Evolutionary conservation across 1,139 yeast species (phyloP).

Genomic region (Suhomyces anneliseae): DNA sequence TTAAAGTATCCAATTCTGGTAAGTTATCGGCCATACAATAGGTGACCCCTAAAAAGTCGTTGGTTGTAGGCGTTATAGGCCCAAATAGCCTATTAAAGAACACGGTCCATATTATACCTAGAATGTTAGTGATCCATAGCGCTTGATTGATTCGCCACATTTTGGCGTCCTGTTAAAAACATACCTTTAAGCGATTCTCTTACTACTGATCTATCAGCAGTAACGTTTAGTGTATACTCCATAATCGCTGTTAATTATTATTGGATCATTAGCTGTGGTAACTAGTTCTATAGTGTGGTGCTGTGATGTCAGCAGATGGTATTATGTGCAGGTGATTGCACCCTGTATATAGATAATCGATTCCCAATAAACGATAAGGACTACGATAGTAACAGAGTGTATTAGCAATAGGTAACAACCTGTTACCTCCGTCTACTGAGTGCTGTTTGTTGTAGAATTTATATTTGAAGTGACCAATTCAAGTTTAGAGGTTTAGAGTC

Average conservation of each 20-base stretch:
- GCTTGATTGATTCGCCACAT: no score
- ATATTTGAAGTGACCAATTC: no score
- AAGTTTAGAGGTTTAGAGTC: no score
- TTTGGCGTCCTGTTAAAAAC: constrained; percentile 16
- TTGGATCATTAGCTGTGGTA: no score
- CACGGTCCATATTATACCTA: constrained; percentile 65
- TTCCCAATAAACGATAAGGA: no score
- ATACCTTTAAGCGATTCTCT: constrained; percentile 47
- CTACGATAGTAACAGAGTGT: no score
- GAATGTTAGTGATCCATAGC: not conserved
- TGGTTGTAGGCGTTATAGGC: constrained; percentile 54
- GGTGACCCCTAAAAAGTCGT: constrained; percentile 44
- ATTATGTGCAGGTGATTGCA: no score
- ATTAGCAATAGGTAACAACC: no score
- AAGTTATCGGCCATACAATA: constrained; percentile 45
- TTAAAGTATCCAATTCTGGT: constrained; percentile 45
- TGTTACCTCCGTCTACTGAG: no score
- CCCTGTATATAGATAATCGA: no score
- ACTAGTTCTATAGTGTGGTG: not conserved
- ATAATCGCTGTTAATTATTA: constrained; percentile 15
- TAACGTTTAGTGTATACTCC: constrained; percentile 41
- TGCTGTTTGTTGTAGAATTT: no score
- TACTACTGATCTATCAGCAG: constrained; percentile 45
- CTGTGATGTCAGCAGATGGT: not conserved
- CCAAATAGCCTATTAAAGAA: constrained; percentile 74